Evolutionary conservation across 495 filamentous ascomycete species (phyloP).

Genomic region (Xylaria acuta): DNA sequence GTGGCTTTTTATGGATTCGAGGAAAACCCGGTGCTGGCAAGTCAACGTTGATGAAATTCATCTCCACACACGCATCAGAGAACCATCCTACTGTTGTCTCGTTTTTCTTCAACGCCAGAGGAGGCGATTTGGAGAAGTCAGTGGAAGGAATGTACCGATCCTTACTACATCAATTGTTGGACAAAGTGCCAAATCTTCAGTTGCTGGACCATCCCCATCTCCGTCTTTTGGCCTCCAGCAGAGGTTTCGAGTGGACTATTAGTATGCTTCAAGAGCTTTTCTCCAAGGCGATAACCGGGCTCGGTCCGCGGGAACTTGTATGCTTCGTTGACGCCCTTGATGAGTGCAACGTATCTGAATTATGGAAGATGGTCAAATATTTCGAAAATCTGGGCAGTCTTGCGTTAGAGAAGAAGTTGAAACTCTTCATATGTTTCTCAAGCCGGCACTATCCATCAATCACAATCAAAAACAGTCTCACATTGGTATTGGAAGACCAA

Average conservation of each 20-base stretch:
- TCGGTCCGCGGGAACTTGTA: not conserved
- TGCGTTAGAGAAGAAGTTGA: not conserved
- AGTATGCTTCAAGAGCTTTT: slow-evolving; percentile 42
- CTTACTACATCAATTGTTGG: slow-evolving; percentile 44
- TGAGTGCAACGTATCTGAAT: slow-evolving; percentile 31
- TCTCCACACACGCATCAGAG: slow-evolving; percentile 11
- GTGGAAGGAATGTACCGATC: slow-evolving; percentile 63
- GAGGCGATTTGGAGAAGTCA: slow-evolving; percentile 57
- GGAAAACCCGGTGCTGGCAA: slow-evolving; percentile 65
- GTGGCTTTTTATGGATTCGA: slow-evolving; percentile 64
- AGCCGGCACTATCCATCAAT: slow-evolving; percentile 46
- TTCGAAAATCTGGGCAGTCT: slow-evolving; percentile 31
- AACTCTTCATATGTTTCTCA: slow-evolving; percentile 43
- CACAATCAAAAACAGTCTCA: slow-evolving; percentile 28
- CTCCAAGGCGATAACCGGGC: not conserved
- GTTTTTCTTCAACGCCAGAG: slow-evolving; percentile 59
- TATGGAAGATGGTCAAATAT: slow-evolving; percentile 28
- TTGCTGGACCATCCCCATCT: slow-evolving; percentile 23
- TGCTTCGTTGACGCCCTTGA: slow-evolving; percentile 19
- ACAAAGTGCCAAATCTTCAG: slow-evolving; percentile 36
- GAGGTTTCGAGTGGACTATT: slow-evolving; percentile 19
- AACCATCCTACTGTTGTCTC: slow-evolving; percentile 40
- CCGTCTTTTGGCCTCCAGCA: not conserved
- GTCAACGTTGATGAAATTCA: slow-evolving; percentile 58
- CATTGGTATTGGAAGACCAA: slow-evolving; percentile 37